These are phyloP conservation scores for Diaporthe citri DNA, from an alignment of 2,329 filamentous ascomycete genomes.

Conservation along the genomic window DNA sequence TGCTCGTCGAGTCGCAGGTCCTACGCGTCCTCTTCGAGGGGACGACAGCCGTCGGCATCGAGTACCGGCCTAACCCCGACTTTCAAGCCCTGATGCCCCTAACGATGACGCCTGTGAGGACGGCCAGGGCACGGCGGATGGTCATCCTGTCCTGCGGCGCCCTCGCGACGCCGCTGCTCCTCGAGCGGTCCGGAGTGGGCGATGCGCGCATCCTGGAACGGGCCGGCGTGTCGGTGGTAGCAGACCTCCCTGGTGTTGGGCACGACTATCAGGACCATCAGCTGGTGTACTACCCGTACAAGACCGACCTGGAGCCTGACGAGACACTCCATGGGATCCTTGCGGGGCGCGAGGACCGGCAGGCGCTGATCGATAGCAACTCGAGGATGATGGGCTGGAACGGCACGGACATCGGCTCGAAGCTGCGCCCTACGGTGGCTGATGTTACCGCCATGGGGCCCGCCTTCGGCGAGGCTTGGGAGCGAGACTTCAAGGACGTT, in stretches of 20 bases:
- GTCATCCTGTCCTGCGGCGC: conserved; percentile 64
- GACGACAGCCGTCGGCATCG: conserved; percentile 65
- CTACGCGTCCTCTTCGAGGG: conserved; percentile 65
- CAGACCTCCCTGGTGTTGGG: conserved; percentile 65
- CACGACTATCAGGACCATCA: conserved; percentile 68
- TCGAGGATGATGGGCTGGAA: conserved; percentile 65
- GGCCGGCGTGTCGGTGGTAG: conserved; percentile 60
- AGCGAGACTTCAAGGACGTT: conserved; percentile 58
- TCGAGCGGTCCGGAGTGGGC: conserved; percentile 74
- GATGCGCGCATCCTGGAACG: conserved; percentile 56
- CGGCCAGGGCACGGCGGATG: conserved; percentile 65
- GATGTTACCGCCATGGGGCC: conserved; percentile 64
- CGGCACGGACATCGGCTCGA: conserved; percentile 63
- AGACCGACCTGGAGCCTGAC: conserved; percentile 55
- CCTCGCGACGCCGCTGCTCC: conserved; percentile 65
- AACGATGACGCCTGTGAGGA: conserved; percentile 45
- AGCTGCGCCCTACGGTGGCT: conserved; percentile 63
- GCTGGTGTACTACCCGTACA: conserved; percentile 63
- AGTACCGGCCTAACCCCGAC: conserved; percentile 62
- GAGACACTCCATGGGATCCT: conserved; percentile 57
- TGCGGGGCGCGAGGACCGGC: conserved; percentile 41
- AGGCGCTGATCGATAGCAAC: conserved; percentile 43
- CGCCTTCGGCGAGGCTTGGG: conserved; percentile 63
- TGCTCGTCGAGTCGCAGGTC: conserved; percentile 49
- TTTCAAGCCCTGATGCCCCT: conserved; percentile 48